A percentile compares a stretch with the other conserved stretches of the same genome.
phyloP scores from a whole-genome alignment of 1,139 yeast species.

The Yamadazyma diddensiae region DNA sequence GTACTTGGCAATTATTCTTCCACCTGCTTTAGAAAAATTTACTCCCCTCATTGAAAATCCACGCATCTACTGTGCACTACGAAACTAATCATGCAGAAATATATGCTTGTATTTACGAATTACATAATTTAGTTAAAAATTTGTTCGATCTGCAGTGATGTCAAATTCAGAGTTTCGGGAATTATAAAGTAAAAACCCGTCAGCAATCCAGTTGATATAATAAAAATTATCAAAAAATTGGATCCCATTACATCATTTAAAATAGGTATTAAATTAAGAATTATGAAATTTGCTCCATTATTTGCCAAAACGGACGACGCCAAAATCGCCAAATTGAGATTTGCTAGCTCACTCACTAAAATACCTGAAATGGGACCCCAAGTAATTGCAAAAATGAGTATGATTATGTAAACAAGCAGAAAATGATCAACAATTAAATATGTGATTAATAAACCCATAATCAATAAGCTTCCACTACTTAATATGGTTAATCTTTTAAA shows the following conservation, averaged over 20 bases:
- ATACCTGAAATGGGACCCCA: constrained; percentile 38
- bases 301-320: constrained; percentile 22
- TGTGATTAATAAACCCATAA: constrained; percentile 4
- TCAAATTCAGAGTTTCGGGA: constrained; percentile 14
- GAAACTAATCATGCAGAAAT: not conserved
- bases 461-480: constrained; percentile 6
- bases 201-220: constrained; percentile 17
- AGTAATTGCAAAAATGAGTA: constrained; percentile 25
- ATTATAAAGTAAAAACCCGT: constrained; percentile 13
- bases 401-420: constrained; percentile 13
- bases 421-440: constrained; percentile 10
- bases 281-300: constrained; percentile 25
- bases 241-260: constrained; percentile 17
- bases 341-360: constrained; percentile 21
- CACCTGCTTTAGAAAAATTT: too few species aligned
- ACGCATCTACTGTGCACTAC: not conserved
- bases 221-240: constrained; percentile 17
- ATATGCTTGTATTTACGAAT: not conserved
- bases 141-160: constrained; percentile 6
- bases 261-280: constrained; percentile 23
- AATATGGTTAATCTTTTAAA: constrained; percentile 9
- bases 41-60: too few species aligned
- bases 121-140: constrained; percentile 2
- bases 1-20: too few species aligned
- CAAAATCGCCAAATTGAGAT: constrained; percentile 20